Evolutionary conservation across 2,329 filamentous ascomycete species (phyloP), one percentile per base, ranked within the genome.

Genomic region (Epichloe brachyelytri): DNA sequence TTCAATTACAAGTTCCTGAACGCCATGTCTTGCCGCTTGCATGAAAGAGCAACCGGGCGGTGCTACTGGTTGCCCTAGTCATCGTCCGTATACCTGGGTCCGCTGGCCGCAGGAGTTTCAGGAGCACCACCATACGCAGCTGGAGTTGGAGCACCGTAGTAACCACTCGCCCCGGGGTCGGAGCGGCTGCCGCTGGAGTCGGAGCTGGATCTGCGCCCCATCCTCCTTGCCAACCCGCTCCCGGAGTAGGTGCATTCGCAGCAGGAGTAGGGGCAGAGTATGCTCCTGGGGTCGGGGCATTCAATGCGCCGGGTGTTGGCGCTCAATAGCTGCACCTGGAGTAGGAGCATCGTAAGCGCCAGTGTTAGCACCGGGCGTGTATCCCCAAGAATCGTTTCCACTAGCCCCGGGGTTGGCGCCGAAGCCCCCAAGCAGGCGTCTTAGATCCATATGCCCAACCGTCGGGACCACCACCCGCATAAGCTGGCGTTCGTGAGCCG

Each of bases 221-320:
- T 22, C 76, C 75, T 22, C 75, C 71, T 54, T 77, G 73, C 76
- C 80, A 80, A 8, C 75, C 77, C 5, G 74, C 80, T 6, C 81
- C 83, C 2, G 83, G 85, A 0, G 85, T 88, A 0, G 85, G 85
- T 1, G 85, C 85, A 57, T 75, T 78, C 11, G 74, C 76, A 15
- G 74, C 79, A 0, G 81, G 80, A 0, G 80, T 83, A 2, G 81
- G 79, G 3, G 81, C 80, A n/a, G 77, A 75, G 60, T 78, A 79
- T 6, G 79, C 82, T 3, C 82, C 84, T 0, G 84, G 86, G 0
- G 86, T 89, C 0, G 85, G 85, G 3, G 86, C 86, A 58, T 78
- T 80, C 60, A 82, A 65, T 0, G 77, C 77, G 45, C 75, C 79
- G 0, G 80, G 80, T 5, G 79, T 83, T 4, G 80, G 79, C 7